Evolutionary conservation across 306 rosid genomes (phyloP), one percentile per base, ranked within the genome.

Genomic region (Sicyos baderoa): DNA sequence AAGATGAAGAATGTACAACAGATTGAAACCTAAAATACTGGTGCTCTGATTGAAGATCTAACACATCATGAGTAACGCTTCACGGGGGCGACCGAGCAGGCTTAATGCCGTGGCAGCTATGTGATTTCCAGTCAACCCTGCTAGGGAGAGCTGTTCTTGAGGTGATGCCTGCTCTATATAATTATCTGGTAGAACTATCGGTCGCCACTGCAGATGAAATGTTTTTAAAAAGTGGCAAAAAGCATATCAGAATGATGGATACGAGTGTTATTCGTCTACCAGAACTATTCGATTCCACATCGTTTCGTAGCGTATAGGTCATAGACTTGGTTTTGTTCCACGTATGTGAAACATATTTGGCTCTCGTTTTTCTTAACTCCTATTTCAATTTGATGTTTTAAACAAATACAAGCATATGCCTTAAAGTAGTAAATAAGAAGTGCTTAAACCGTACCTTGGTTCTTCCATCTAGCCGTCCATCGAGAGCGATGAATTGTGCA

Each of bases 101-200:
- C 87, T 89, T 74, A 92, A 75, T 16, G 95, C 85, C 0, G 96
- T 83, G 7, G 98, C 96, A 61, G 98, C 96, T 35, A 92, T 89
- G 79, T 85, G 96, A 76, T 89, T 86, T 63, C 95, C 98, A 0
- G 87, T 87, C 82, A 92, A 54, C 62, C 96, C 98, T 0, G 96
- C 93, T 62, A 84, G 76, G 23, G 85, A 78, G 74, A 92, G 90
- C 72, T 92, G 96, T 76, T 92, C 89, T 12, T 71, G 81, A 73
- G 96, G 88, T 10, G 95, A 84, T 55, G 96, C 90, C 32, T 86
- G 95, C 75, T 89, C 95, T 57, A 92, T 83, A 74, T 92, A 92
- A 54, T 78, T 80, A 81, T 92, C 96, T 5, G 96, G 98, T 81
- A 92, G 80, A 49, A 78, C 88, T 69, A 92, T 77, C 0, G 96